A percentile compares a stretch with the other conserved stretches of the same genome.
These are phyloP conservation scores for Dryas integrifolia DNA, from an alignment of 331 rosid genomes.

Conservation along the genomic window DNA sequence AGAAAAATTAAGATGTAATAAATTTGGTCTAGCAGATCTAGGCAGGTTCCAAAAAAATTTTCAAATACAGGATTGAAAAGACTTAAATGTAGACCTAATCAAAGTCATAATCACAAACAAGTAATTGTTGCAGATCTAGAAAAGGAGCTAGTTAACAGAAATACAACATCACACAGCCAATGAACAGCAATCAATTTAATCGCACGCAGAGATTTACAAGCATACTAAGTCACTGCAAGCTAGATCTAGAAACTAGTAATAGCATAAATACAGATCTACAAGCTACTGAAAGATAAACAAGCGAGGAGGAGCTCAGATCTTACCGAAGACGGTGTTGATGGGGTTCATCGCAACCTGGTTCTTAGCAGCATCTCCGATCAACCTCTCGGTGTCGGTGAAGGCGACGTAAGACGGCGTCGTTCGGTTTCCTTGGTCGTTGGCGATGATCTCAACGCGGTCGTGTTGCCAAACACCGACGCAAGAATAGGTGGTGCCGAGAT, in stretches of 20 bases:
- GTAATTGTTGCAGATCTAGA: not conserved
- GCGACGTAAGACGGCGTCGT: slow-evolving; percentile 84
- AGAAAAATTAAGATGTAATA: too few species aligned
- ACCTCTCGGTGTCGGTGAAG: slow-evolving; percentile 67
- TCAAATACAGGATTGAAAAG: not conserved
- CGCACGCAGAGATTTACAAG: not conserved
- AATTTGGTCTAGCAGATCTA: not conserved
- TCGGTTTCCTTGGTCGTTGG: slow-evolving; percentile 80
- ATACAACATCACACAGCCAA: not conserved
- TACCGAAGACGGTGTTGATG: slow-evolving; percentile 77
- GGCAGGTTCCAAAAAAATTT: not conserved
- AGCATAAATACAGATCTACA: not conserved
- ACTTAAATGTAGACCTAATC: not conserved
- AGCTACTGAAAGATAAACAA: not conserved
- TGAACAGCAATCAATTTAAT: not conserved
- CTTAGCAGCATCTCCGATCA: slow-evolving; percentile 85
- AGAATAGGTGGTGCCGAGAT: slow-evolving; percentile 83
- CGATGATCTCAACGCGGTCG: slow-evolving; percentile 80
- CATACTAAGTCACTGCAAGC: too few species aligned
- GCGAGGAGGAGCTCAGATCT: slow-evolving; percentile 24
- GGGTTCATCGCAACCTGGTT: slow-evolving; percentile 94
- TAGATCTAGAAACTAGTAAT: not conserved
- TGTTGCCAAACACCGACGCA: slow-evolving; percentile 93
- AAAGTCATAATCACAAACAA: not conserved
- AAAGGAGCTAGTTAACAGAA: not conserved